Evolutionary conservation across 108 stramenopile species (phyloP).

Genomic region (Discostella pseudostelligera): DNA sequence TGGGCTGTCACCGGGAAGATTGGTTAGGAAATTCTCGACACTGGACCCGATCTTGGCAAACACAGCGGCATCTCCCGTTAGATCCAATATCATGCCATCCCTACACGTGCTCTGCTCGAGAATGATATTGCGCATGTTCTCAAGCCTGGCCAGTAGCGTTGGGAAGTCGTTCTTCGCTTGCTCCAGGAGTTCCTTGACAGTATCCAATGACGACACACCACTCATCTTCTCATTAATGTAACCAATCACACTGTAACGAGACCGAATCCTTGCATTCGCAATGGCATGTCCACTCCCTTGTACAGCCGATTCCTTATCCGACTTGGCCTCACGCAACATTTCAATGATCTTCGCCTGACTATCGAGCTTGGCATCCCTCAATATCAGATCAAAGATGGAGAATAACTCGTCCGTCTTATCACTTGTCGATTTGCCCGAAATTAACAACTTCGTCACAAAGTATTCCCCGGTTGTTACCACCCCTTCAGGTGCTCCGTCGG

Average conservation of each 20-base stretch:
- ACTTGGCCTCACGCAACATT: constrained; percentile 87
- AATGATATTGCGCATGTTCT: constrained; percentile 82
- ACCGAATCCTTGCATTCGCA: constrained; percentile 74
- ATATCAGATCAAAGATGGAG: constrained; percentile 79
- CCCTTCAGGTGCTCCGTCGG: constrained; percentile 53
- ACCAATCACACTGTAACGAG: constrained; percentile 85
- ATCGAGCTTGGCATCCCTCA: constrained; percentile 88
- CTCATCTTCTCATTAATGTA: constrained; percentile 90
- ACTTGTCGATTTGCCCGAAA: constrained; percentile 82
- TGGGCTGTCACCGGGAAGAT: constrained; percentile 68
- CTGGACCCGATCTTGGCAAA: constrained; percentile 65
- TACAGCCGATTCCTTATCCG: constrained; percentile 66
- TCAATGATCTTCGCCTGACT: constrained; percentile 87
- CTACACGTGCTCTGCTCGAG: constrained; percentile 66
- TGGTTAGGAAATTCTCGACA: constrained; percentile 66
- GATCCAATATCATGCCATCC: constrained; percentile 88
- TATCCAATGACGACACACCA: constrained; percentile 82
- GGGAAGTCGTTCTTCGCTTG: constrained; percentile 96
- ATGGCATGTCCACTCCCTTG: constrained; percentile 83
- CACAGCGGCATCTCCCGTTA: constrained; percentile 84
- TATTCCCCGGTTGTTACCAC: constrained; percentile 60
- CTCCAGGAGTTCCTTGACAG: constrained; percentile 73
- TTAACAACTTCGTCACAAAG: constrained; percentile 73
- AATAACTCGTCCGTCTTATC: constrained; percentile 90
- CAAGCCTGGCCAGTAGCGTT: constrained; percentile 74